A percentile compares a stretch with the other conserved stretches of the same genome.
These are phyloP conservation scores for Pseudoscleropodium purum DNA, from an alignment of 225 moss, liverwort and hornwort genomes.

Conservation along the genomic window DNA sequence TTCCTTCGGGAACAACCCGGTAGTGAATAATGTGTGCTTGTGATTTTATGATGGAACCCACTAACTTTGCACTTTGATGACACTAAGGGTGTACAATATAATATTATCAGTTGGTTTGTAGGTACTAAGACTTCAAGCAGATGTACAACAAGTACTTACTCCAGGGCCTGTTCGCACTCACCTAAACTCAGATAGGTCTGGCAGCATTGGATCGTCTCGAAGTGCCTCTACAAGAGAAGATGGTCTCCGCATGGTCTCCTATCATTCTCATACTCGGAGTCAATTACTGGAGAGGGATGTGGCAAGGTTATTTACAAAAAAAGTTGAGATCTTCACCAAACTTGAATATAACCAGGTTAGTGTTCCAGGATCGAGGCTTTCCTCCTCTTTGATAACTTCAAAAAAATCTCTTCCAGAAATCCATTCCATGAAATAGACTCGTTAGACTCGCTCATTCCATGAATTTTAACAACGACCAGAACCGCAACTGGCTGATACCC, in stretches of 20 bases:
- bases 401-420: background rate
- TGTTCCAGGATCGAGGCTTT: background rate
- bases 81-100: background rate
- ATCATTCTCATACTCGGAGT: slow-evolving; percentile 43
- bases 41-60: background rate
- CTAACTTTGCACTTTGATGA: background rate
- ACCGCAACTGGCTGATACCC: background rate
- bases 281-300: slow-evolving; percentile 65
- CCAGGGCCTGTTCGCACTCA: slow-evolving; percentile 56
- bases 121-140: slow-evolving; percentile 63
- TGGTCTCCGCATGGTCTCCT: slow-evolving; percentile 15
- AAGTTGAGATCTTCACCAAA: slow-evolving; percentile 74
- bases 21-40: background rate
- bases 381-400: background rate
- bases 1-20: background rate
- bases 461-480: background rate
- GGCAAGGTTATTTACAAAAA: slow-evolving; percentile 71
- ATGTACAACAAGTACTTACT: slow-evolving; percentile 75
- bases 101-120: slow-evolving; percentile 14
- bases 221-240: slow-evolving; percentile 44
- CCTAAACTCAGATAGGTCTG: slow-evolving; percentile 51
- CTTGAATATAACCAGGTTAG: slow-evolving; percentile 76
- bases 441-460: background rate
- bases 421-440: background rate
- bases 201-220: slow-evolving; percentile 57